phyloP scores from a whole-genome alignment of 306 rosid species.

The Biancaea sappan region DNA sequence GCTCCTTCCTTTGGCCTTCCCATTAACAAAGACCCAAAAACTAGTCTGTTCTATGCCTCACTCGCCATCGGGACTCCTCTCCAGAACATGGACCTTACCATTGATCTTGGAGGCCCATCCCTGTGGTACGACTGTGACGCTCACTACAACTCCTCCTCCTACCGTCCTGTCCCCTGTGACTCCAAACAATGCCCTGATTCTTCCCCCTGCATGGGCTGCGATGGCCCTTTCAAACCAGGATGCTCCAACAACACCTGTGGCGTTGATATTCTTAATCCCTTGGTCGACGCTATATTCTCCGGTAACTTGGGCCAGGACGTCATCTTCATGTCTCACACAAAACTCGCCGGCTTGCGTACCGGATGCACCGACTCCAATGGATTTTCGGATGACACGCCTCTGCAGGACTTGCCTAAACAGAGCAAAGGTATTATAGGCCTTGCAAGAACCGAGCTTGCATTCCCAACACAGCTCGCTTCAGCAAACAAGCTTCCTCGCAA shows the following conservation, averaged over 20 bases:
- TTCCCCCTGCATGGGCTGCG: conserved; percentile 9
- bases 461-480: conserved; percentile 24
- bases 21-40: conserved; percentile 34
- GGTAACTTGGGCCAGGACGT: conserved; percentile 30
- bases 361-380: not conserved
- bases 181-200: conserved; percentile 12
- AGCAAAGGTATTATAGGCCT: conserved; percentile 40
- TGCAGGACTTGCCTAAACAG: not conserved
- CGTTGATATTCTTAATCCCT: no score
- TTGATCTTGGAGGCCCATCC: conserved; percentile 41
- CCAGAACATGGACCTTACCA: conserved; percentile 7
- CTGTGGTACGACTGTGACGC: conserved; percentile 36
- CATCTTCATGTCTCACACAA: not conserved
- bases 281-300: not conserved
- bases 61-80: conserved; percentile 40
- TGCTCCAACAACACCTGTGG: conserved; percentile 24
- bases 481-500: conserved; percentile 20
- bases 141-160: conserved; percentile 31
- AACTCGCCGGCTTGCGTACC: not conserved
- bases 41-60: conserved; percentile 30
- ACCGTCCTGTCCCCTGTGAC: conserved; percentile 13
- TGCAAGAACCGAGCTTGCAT: conserved; percentile 30
- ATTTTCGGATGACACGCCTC: not conserved
- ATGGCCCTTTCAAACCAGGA: conserved; percentile 28
- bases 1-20: no score